Percentiles rank a stretch among this genome's conserved stretches.
These are phyloP conservation scores for Phytophthora melonis DNA, from an alignment of 352 stramenopile species.

Conservation along the genomic window DNA sequence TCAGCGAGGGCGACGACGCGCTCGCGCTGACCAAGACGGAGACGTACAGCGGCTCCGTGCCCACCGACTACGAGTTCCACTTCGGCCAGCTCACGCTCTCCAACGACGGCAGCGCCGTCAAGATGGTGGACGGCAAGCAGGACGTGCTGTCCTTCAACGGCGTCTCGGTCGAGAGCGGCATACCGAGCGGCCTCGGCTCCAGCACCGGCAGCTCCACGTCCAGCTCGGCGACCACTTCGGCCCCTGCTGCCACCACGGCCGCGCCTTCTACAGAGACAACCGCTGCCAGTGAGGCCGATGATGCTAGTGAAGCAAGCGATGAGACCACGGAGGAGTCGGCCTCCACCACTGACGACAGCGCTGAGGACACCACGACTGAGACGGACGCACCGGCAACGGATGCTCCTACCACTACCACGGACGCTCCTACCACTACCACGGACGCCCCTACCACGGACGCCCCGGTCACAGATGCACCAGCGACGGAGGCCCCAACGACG, in stretches of 20 bases:
- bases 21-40: slow-evolving; percentile 57
- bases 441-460: background rate
- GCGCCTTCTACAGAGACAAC: slow-evolving; percentile 14
- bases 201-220: slow-evolving; percentile 20
- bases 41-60: slow-evolving; percentile 30
- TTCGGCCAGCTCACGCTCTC: slow-evolving; percentile 75
- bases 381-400: background rate
- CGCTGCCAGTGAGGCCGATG: background rate
- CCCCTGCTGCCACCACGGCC: slow-evolving; percentile 20
- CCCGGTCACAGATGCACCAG: background rate
- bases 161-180: slow-evolving; percentile 59
- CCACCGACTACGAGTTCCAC: slow-evolving; percentile 68
- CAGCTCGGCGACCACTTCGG: slow-evolving; percentile 20
- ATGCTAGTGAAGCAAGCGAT: background rate
- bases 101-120: slow-evolving; percentile 57
- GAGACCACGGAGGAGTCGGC: slow-evolving; percentile 13
- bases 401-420: slow-evolving; percentile 2
- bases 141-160: slow-evolving; percentile 76
- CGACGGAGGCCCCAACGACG: background rate
- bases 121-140: slow-evolving; percentile 55
- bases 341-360: slow-evolving; percentile 13
- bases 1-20: slow-evolving; percentile 51
- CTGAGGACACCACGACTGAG: background rate
- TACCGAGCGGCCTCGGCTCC: slow-evolving; percentile 44
- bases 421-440: background rate